Base-by-base conservation (phyloP, 257 asterid species). In the Primulina huaijiensis region DNA sequence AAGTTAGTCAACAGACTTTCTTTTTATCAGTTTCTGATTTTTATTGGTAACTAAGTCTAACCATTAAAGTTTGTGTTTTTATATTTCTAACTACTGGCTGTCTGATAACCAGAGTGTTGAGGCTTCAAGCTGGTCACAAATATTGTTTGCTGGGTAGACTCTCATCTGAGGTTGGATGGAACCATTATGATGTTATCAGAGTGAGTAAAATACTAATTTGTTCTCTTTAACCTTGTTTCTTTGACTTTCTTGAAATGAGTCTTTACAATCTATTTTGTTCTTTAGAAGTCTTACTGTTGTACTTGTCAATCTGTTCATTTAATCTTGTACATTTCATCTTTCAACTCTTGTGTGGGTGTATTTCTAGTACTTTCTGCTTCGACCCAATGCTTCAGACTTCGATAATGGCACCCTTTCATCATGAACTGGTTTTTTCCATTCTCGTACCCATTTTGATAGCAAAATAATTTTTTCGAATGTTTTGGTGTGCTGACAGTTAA, bases 81-180 rank as follows among this genome's bases (percentile, higher is more conserved):
- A 4, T 67, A 30, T 65, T 52, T 35, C 29, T 8, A 14, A 56
- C 43, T 67, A 4, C 35, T 63, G 3, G 2, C 12, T 62, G 0
- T 0, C 2, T 74, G 35, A 30, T 67, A 14, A 50, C 23, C 34
- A 90, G 96, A 92, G 96, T 90, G 16, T 77, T 90, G 92, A 88
- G 95, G 85, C 95, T 90, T 16, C 92, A 87, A 73, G 90, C 96
- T 71, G 92, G 96, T 9, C 96, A 90, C 68, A 90, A 90, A 67
- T 90, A 86, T 76, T 90, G 95, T 65, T 72, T 88, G 82, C 67
- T 90, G 80, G 96, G 96, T 35, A 75, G 84, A 72, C 90, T 90
- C 14, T 90, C 97, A 68, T 86, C 92, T 0, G 96, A 90, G 76
- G 95, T 88, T 20, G 96, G 96, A 55, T 88, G 96, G 96, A 90